Evolutionary conservation across 2,329 filamentous ascomycete species (phyloP).

Genomic region (Lachnellula cervina): DNA sequence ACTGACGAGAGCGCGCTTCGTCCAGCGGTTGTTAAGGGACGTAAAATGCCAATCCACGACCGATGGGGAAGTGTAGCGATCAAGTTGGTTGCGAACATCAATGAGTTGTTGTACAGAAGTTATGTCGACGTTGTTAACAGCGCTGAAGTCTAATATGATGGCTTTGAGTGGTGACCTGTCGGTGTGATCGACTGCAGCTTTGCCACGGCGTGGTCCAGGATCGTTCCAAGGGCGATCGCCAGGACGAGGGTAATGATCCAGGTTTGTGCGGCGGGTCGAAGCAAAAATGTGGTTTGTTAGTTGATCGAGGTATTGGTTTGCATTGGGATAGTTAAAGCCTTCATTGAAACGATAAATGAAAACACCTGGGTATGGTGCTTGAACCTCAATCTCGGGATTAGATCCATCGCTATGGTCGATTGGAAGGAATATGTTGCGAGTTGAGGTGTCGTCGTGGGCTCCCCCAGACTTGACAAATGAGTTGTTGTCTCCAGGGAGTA

Average conservation of each 20-base stretch:
- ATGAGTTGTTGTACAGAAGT: conserved; percentile 90
- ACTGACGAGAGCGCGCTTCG: conserved; percentile 79
- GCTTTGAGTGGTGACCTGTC: conserved; percentile 70
- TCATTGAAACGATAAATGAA: conserved; percentile 96
- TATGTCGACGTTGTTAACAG: conserved; percentile 89
- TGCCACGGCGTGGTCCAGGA: conserved; percentile 64
- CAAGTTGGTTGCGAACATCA: conserved; percentile 90
- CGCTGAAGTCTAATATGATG: conserved; percentile 89
- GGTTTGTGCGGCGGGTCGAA: conserved; percentile 71
- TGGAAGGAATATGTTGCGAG: conserved; percentile 80
- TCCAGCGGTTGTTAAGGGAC: conserved; percentile 91
- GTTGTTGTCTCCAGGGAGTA: conserved; percentile 49
- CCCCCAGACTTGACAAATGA: conserved; percentile 27
- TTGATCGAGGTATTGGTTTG: conserved; percentile 80
- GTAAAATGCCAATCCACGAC: conserved; percentile 93
- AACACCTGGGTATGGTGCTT: conserved; percentile 81
- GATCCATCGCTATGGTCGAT: conserved; percentile 84
- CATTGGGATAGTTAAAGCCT: conserved; percentile 95
- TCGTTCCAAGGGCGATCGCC: conserved; percentile 95
- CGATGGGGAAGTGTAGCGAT: conserved; percentile 74
- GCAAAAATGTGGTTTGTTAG: conserved; percentile 63
- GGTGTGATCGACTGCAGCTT: conserved; percentile 41
- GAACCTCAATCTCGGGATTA: conserved; percentile 76
- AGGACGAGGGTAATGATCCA: conserved; percentile 55
- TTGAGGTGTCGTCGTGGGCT: conserved; percentile 39